A percentile compares a stretch with the other conserved stretches of the same genome.
These are phyloP conservation scores for Nitzschia inconspicua DNA, from an alignment of 108 stramenopile species.

Conservation along the genomic window DNA sequence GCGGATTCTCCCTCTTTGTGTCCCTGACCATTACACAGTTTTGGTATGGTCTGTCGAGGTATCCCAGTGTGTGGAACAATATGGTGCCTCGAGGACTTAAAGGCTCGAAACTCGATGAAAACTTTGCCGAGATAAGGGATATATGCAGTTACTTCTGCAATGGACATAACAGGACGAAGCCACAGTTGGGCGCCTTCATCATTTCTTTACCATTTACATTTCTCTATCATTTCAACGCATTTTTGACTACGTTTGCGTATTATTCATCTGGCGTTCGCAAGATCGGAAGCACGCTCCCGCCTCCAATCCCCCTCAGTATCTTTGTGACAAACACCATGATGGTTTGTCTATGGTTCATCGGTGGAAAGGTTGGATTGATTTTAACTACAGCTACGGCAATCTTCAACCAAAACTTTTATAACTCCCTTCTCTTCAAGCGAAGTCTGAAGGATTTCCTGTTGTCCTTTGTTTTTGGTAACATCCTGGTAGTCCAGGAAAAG, in stretches of 20 bases:
- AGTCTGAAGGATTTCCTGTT: slow-evolving; percentile 6
- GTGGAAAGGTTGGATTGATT: neutral
- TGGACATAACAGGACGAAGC: slow-evolving; percentile 1
- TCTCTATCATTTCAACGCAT: slow-evolving; percentile 2
- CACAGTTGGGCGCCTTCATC: neutral
- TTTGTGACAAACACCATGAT: slow-evolving; percentile 4
- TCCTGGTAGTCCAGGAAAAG: neutral
- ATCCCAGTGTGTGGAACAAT: slow-evolving; percentile 6
- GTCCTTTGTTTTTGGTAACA: slow-evolving; percentile 11
- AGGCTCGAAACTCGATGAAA: slow-evolving; percentile 8
- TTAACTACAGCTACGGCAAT: neutral
- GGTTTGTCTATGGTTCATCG: slow-evolving; percentile 1
- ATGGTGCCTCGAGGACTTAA: neutral
- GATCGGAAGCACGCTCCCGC: neutral
- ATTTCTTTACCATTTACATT: slow-evolving; percentile 10
- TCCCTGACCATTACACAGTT: slow-evolving; percentile 14
- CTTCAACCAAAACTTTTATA: slow-evolving; percentile 11
- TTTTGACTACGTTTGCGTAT: neutral
- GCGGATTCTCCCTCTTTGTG: slow-evolving; percentile 1
- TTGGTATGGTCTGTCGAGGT: slow-evolving; percentile 20
- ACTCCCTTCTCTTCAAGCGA: slow-evolving; percentile 7
- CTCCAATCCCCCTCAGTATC: slow-evolving; percentile 1
- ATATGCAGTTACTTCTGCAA: slow-evolving; percentile 10
- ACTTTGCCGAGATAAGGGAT: slow-evolving; percentile 6
- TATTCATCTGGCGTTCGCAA: neutral